phyloP scores from a whole-genome alignment of 129 eudicot species.

The Tanacetum coccineum region DNA sequence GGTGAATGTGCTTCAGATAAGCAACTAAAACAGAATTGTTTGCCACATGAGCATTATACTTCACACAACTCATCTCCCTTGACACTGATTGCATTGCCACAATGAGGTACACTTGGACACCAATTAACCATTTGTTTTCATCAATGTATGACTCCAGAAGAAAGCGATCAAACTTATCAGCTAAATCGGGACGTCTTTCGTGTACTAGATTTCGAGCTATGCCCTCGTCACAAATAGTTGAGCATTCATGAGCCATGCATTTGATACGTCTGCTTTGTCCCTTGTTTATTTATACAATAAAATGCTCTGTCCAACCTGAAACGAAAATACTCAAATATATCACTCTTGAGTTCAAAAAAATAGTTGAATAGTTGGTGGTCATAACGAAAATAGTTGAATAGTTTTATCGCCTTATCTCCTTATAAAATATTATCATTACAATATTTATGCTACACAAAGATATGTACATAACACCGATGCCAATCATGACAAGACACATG shows the following conservation, averaged over 20 bases:
- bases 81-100: constrained; percentile 90
- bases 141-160: constrained; percentile 86
- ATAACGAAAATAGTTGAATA: too few relatives aligned
- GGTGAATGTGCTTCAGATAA: constrained; percentile 86
- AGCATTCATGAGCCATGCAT: constrained; percentile 93
- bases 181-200: constrained; percentile 67
- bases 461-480: too few relatives aligned
- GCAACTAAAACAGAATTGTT: constrained; percentile 89
- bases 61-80: constrained; percentile 87
- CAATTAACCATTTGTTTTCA: constrained; percentile 94
- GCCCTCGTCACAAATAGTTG: constrained; percentile 74
- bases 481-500: too few relatives aligned
- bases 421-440: too few relatives aligned
- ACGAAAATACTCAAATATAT: background rate
- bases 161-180: constrained; percentile 85
- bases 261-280: constrained; percentile 85
- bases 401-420: too few relatives aligned
- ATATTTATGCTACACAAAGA: too few relatives aligned
- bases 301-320: constrained; percentile 91
- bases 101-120: constrained; percentile 93
- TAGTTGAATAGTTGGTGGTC: too few relatives aligned
- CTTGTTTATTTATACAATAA: constrained; percentile 80
- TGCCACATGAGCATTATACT: constrained; percentile 90
- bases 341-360: too few relatives aligned
- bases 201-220: constrained; percentile 59